Evolutionary conservation across 2,329 filamentous ascomycete species (phyloP), one percentile per base, ranked within the genome.

Genomic region (Shiraia bambusicola): DNA sequence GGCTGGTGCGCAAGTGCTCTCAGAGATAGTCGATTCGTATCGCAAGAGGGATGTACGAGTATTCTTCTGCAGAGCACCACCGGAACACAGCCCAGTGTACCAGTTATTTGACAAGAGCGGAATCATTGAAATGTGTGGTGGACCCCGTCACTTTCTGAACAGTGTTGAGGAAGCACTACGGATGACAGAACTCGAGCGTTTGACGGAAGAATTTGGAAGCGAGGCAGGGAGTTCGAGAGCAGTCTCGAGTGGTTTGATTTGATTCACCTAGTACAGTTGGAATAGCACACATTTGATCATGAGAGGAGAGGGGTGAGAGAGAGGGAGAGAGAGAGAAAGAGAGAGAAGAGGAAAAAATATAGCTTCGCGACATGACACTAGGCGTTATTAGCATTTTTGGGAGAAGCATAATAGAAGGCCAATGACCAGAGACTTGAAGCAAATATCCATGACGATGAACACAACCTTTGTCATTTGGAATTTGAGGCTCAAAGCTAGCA

Each of bases 1-100:
- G 5, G 95, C 90, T 0, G 93, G 92, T 1, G 87, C 88, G 0
- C 93, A 97, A 70, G 92, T 97, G 0, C 75, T 98, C 2, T 80
- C 82, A 33, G 93, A 97, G 69, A 97, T 97, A 54, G 88, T 98
- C 12, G 75, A 82, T 34, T 79, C 76, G 22, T 97, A 97, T 65
- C 76, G 84, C n/a, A 79, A 86, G 25, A 76, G 85, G 4, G 87
- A 86, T 1, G 89, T 92, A 1, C 74, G 81, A 2, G 86, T 93
- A 7, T 91, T 87, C 64, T 92, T 92, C 65, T 83, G 80, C 55
- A 70, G 82, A 10, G 68, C 82, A 2, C 76, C 77, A 0, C 63
- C 59, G 7, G 67, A 73, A 19, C 69, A 71, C 13, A 75, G 70
- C 42, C 71, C 77, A 2, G 85, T 94, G 0, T 92, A 86, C 76